Evolutionary conservation across 2,329 filamentous ascomycete genomes (phyloP).

Genomic region (Cytospora piceicola): DNA sequence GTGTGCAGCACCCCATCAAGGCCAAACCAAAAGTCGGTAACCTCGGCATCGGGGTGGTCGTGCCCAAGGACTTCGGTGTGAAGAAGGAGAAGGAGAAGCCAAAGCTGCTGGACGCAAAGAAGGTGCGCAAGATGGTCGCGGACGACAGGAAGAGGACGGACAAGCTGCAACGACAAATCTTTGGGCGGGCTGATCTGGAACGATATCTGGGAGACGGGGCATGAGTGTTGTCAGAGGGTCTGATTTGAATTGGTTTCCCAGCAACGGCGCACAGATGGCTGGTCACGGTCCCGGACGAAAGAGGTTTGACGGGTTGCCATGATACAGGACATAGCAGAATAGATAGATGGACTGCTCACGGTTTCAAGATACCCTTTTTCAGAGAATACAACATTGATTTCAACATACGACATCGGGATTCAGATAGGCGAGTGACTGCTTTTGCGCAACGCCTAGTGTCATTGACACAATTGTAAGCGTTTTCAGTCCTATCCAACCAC

Average conservation of each 20-base stretch:
- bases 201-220: conserved; percentile 63
- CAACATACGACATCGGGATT: neutral
- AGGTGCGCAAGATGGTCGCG: conserved; percentile 63
- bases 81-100: conserved; percentile 49
- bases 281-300: neutral
- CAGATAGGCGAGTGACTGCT: neutral
- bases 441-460: neutral
- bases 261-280: neutral
- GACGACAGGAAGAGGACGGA: conserved; percentile 67
- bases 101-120: conserved; percentile 68
- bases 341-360: conserved; percentile 3
- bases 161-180: conserved; percentile 71
- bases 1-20: conserved; percentile 77
- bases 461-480: neutral
- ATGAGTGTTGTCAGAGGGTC: neutral
- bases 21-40: conserved; percentile 72
- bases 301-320: neutral
- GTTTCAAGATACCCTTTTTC: conserved; percentile 19
- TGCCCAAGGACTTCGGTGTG: conserved; percentile 46
- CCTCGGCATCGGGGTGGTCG: conserved; percentile 68
- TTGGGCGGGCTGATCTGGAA: conserved; percentile 74
- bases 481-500: too few species aligned
- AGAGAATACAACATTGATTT: conserved; percentile 1
- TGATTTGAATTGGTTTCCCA: too few species aligned
- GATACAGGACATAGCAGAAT: neutral